These are phyloP conservation scores for Musa schizocarpa DNA, from an alignment of 176 grass and related monocot species.

Conservation along the genomic window DNA sequence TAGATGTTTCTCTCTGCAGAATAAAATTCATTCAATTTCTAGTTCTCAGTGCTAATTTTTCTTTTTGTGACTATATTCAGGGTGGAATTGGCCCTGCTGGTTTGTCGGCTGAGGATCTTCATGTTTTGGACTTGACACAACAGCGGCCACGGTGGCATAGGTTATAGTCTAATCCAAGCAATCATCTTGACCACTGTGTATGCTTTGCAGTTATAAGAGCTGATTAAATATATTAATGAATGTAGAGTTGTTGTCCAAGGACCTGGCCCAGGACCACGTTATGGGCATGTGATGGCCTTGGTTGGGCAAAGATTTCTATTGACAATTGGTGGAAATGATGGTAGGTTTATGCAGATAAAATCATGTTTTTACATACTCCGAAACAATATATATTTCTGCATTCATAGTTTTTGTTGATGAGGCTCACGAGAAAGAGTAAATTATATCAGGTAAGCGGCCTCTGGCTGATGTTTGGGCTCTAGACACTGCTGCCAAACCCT, in stretches of 20 bases:
- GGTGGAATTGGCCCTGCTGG: constrained; percentile 96
- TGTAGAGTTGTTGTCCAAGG: constrained; percentile 91
- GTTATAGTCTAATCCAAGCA: constrained; percentile 27
- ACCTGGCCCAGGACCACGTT: constrained; percentile 81
- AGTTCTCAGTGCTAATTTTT: neutral
- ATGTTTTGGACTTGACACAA: constrained; percentile 88
- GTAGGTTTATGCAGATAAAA: constrained; percentile 26
- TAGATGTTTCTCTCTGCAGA: neutral
- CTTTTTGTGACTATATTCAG: constrained; percentile 32
- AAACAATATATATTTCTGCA: neutral
- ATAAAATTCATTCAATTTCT: neutral
- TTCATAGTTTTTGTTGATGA: neutral
- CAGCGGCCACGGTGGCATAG: constrained; percentile 89
- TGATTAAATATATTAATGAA: constrained; percentile 7
- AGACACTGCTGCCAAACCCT: constrained; percentile 91
- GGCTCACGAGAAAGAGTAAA: constrained; percentile 19
- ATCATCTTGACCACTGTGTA: neutral
- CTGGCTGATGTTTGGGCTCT: constrained; percentile 95
- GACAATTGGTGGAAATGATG: constrained; percentile 96
- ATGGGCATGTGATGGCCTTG: constrained; percentile 99
- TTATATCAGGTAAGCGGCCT: constrained; percentile 68
- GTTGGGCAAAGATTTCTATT: constrained; percentile 93
- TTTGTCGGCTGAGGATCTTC: constrained; percentile 95
- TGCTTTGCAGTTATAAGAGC: neutral
- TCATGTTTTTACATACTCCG: neutral